These are phyloP conservation scores for Begonia loranthoides DNA, from an alignment of 306 rosid species.

Conservation along the genomic window DNA sequence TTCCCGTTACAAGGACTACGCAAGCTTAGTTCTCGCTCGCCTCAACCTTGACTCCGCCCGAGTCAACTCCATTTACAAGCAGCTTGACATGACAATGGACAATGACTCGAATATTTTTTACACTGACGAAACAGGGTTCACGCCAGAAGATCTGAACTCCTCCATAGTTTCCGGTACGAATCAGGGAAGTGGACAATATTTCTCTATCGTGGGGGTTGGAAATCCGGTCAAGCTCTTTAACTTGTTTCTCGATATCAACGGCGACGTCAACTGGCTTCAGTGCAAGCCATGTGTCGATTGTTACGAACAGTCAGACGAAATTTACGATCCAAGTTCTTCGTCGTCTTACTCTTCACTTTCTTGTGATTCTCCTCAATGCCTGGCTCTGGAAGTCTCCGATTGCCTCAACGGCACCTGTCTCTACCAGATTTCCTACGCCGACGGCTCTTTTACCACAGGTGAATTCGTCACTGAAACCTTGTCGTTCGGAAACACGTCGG, in stretches of 20 bases:
- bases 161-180: conserved; percentile 52
- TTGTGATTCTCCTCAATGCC: conserved; percentile 44
- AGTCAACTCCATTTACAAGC: conserved; percentile 40
- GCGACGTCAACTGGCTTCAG: conserved; percentile 86
- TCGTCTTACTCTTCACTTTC: conserved; percentile 34
- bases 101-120: conserved; percentile 37
- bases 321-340: conserved; percentile 48
- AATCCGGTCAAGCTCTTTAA: conserved; percentile 39
- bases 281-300: conserved; percentile 81
- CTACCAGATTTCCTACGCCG: conserved; percentile 83
- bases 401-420: conserved; percentile 40
- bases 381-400: conserved; percentile 21
- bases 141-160: conserved; percentile 42
- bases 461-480: conserved; percentile 55
- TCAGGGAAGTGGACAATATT: conserved; percentile 91
- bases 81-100: conserved; percentile 29
- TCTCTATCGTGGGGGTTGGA: conserved; percentile 63
- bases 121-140: conserved; percentile 20
- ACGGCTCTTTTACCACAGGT: conserved; percentile 78
- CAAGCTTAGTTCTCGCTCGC: conserved; percentile 25
- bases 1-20: conserved; percentile 33
- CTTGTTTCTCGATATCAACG: conserved; percentile 88
- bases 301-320: conserved; percentile 76
- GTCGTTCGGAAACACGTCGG: conserved; percentile 40
- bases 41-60: conserved; percentile 68